phyloP scores from a whole-genome alignment of 1,284 basidiomycete genomes.

The Moesziomyces sp. region DNA sequence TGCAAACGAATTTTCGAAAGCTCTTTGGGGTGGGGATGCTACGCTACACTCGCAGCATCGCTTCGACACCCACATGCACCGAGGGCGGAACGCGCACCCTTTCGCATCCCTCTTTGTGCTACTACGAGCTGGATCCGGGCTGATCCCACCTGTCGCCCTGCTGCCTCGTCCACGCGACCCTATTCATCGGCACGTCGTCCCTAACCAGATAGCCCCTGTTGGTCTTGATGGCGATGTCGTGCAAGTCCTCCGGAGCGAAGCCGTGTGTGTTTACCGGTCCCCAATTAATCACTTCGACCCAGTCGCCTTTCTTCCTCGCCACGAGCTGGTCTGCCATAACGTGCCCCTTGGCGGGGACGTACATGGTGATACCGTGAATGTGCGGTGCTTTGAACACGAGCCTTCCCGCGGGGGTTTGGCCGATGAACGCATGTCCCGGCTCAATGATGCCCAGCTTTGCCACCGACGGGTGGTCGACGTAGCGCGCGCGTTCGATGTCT shows the following conservation, averaged over 20 bases:
- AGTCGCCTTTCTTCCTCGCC: neutral
- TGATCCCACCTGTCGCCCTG: too few species aligned
- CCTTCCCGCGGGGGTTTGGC: neutral
- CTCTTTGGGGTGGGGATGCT: too few species aligned
- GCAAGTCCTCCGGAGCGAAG: neutral
- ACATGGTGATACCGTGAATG: neutral
- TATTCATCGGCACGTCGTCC: conserved; percentile 4
- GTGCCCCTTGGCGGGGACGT: neutral
- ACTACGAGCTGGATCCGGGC: too few species aligned
- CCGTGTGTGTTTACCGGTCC: neutral
- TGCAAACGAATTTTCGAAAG: too few species aligned
- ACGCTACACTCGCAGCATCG: too few species aligned
- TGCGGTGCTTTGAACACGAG: neutral
- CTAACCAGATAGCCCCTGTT: neutral
- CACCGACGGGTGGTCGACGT: neutral
- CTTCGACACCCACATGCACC: too few species aligned
- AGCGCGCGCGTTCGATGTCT: neutral
- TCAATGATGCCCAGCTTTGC: neutral
- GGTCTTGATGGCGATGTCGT: neutral
- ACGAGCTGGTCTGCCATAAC: neutral
- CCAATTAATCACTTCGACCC: neutral
- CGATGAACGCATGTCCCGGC: neutral
- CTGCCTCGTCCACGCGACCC: neutral
- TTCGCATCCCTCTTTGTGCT: too few species aligned
- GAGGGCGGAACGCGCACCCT: too few species aligned